Conservation (phyloP, 2,329 filamentous ascomycete species). For the Neonectria magnoliae region DNA sequence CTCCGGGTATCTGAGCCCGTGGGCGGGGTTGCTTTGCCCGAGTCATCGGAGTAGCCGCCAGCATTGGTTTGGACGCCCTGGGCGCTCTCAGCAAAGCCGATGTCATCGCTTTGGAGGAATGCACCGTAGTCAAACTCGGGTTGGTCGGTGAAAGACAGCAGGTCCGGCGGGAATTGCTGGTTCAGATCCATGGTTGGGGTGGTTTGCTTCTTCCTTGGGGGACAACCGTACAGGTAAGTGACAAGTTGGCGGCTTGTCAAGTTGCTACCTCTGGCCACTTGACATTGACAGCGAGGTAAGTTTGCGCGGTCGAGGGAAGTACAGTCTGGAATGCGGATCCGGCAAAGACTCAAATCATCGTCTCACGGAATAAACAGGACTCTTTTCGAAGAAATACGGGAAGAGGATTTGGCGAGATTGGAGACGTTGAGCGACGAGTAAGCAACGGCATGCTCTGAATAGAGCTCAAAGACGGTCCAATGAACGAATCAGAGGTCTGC, state of each 20-base stretch:
- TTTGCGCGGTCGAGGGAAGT: not conserved
- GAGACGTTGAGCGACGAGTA: conserved; percentile 17
- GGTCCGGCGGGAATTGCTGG: conserved; percentile 39
- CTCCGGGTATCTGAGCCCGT: conserved; percentile 40
- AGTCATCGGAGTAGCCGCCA: conserved; percentile 42
- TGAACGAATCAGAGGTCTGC: conserved; percentile 33
- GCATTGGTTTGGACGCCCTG: conserved; percentile 26
- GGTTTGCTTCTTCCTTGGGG: not conserved
- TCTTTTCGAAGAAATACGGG: conserved; percentile 2
- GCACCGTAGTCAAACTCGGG: conserved; percentile 52
- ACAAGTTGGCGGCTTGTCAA: not conserved
- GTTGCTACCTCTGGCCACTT: not conserved
- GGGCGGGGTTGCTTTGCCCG: conserved; percentile 46
- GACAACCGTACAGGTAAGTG: not conserved
- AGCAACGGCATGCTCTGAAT: conserved; percentile 7
- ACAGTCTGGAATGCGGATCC: not conserved
- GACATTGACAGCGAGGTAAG: not conserved
- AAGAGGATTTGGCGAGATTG: conserved; percentile 22
- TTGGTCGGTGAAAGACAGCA: conserved; percentile 46
- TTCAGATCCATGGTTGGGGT: conserved; percentile 42
- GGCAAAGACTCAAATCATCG: not conserved
- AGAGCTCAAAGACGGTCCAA: conserved; percentile 11
- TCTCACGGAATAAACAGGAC: not conserved
- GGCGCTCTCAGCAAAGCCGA: conserved; percentile 33
- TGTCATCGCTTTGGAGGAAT: conserved; percentile 48